These are phyloP conservation scores for Pogostemon cablin DNA, from an alignment of 257 asterid genomes.

Conservation along the genomic window DNA sequence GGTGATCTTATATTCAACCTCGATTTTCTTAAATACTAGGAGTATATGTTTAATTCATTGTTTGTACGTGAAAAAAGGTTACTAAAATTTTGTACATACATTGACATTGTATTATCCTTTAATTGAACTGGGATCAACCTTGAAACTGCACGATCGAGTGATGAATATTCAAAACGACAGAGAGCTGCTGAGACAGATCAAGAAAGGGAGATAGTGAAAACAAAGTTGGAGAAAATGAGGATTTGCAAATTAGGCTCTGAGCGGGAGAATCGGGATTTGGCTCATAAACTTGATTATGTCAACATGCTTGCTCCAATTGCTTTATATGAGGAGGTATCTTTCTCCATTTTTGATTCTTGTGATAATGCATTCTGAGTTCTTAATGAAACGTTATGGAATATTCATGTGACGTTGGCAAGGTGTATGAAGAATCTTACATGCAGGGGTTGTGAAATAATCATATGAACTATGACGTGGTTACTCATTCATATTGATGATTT, in stretches of 20 bases:
- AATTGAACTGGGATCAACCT: conserved; percentile 48
- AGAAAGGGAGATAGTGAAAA: conserved; percentile 46
- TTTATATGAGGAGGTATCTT: conserved; percentile 66
- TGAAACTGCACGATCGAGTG: conserved; percentile 62
- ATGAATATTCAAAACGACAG: conserved; percentile 56
- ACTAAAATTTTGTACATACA: too few species aligned
- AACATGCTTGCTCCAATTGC: conserved; percentile 60
- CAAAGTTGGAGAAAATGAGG: conserved; percentile 59
- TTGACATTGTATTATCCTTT: too few species aligned
- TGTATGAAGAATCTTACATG: too few species aligned
- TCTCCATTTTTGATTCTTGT: too few species aligned
- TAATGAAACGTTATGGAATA: background rate
- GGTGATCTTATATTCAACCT: conserved; percentile 24
- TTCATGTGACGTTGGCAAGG: too few species aligned
- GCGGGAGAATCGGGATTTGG: background rate
- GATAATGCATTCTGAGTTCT: too few species aligned
- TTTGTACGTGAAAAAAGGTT: too few species aligned
- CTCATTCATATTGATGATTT: too few species aligned
- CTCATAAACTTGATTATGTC: conserved; percentile 24
- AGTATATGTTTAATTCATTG: too few species aligned
- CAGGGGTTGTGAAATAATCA: too few species aligned
- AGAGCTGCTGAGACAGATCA: conserved; percentile 38
- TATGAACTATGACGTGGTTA: too few species aligned
- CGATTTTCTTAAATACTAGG: background rate
- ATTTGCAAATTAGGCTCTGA: conserved; percentile 54